A percentile compares a stretch with the other conserved stretches of the same genome.
Evolutionary conservation across 2,329 filamentous ascomycete genomes (phyloP).

Genomic region (Botryotinia calthae): DNA sequence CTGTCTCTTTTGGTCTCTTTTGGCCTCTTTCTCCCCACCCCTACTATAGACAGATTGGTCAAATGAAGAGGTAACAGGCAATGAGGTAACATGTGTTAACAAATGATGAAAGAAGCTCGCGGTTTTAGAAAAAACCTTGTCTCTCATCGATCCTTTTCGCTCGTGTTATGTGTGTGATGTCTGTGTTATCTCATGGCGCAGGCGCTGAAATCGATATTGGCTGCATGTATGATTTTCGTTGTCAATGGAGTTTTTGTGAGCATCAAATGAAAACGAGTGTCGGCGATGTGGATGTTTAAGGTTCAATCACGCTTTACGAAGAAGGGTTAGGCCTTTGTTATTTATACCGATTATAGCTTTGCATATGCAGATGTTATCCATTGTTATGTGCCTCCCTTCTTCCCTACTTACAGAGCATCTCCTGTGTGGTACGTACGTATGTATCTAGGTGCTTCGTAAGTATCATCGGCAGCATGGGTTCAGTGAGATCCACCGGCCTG

Average conservation of each 20-base stretch:
- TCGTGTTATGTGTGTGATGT: neutral
- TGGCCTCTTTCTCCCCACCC: neutral
- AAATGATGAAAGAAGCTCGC: constrained; percentile 3
- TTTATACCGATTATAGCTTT: neutral
- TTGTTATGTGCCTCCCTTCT: neutral
- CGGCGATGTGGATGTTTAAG: neutral
- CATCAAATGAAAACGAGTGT: neutral
- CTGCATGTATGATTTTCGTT: constrained; percentile 13
- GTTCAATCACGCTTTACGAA: neutral
- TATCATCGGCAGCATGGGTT: neutral
- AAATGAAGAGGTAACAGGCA: neutral
- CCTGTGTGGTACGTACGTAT: too few relatives aligned
- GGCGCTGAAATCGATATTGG: constrained; percentile 10
- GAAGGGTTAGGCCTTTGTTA: neutral
- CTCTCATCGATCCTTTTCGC: neutral
- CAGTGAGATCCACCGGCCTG: neutral
- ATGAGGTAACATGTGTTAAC: neutral
- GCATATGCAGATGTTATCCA: neutral
- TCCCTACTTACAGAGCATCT: neutral
- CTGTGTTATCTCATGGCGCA: constrained; percentile 6
- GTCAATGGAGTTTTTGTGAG: neutral
- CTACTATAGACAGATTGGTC: neutral
- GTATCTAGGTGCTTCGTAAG: too few relatives aligned
- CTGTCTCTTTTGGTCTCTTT: neutral
- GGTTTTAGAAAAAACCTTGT: neutral